Evolutionary conservation across 345 rosid species (phyloP), one percentile per base, ranked within the genome.

Genomic region (Eucalyptus dawsonii): DNA sequence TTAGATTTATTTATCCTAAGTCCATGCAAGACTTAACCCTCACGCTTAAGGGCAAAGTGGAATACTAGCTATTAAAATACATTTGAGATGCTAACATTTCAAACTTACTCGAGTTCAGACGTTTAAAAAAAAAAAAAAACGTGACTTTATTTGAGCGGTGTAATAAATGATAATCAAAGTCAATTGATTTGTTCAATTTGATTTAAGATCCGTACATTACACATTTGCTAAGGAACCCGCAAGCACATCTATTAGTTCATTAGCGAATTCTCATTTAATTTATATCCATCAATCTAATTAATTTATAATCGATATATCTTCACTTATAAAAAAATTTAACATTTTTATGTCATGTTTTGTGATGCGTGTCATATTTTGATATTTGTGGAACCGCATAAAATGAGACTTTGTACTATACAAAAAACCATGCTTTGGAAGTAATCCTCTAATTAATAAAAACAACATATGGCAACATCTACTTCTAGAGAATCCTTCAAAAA

Each of bases 251-350:
- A 65, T n/a, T 7, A 2, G 3, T 15, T 65, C 11, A 7, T n/a
- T n/a, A 14, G 11, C 2, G 3, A n/a, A 7, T 65, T 65, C 76
- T 65, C 76, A 69, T 31, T 31, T 12, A 69, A 69, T 19, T 31
- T 5, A 0, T 31, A 31, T 67, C 11, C 14, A 31, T 67, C 11
- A 1, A 15, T 31, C 11, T 31, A 67, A 67, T 3, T 16, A 6
- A 25, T 60, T 60, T 27, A 3, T 60, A 25, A 60, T 3, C 2
- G 7, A 25, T 1, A 60, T 67, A 0, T 19, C 24, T 8, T 67
- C 4, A 31, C 4, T 1, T 8, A 15, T 8, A 0, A 4, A 15
- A 65, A 65, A 14, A 29, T 0, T 12, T 12, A 13, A 12, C 6
- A 0, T 65, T n/a, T 29, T 65, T 29, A 0, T 58, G 1, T 2